phyloP scores from a whole-genome alignment of 352 stramenopile species.

The Pilasporangium apinafurcum region DNA sequence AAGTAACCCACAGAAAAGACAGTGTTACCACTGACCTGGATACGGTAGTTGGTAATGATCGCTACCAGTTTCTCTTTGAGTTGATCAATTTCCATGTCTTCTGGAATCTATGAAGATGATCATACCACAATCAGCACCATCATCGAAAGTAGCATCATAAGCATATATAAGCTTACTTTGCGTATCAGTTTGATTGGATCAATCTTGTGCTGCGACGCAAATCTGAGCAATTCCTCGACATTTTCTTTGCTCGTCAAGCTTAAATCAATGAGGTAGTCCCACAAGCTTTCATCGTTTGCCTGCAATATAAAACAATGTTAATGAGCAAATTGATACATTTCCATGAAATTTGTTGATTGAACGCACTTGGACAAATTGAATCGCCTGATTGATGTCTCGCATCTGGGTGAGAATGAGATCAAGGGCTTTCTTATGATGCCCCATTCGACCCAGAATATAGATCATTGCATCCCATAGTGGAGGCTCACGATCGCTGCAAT shows the following conservation, averaged over 20 bases:
- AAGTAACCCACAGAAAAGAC: neutral
- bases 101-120: constrained; percentile 41
- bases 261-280: constrained; percentile 81
- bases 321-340: neutral
- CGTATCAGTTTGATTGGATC: constrained; percentile 80
- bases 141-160: neutral
- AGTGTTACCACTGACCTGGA: constrained; percentile 43
- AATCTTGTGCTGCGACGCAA: constrained; percentile 76
- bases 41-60: constrained; percentile 75
- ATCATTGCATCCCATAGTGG: constrained; percentile 85
- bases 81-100: constrained; percentile 77
- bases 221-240: constrained; percentile 65
- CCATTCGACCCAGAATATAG: constrained; percentile 82
- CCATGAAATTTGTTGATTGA: too few species aligned
- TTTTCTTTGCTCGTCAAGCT: constrained; percentile 73
- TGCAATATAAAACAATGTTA: constrained; percentile 4
- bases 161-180: constrained; percentile 35
- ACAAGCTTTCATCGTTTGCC: constrained; percentile 66
- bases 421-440: constrained; percentile 79
- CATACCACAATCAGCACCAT: neutral
- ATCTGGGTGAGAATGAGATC: constrained; percentile 81
- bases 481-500: constrained; percentile 63
- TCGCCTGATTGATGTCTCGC: constrained; percentile 73
- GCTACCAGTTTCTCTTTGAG: constrained; percentile 78
- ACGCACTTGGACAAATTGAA: constrained; percentile 67